These are phyloP conservation scores for Lagenaria siceraria DNA, from an alignment of 306 rosid species.

Conservation along the genomic window DNA sequence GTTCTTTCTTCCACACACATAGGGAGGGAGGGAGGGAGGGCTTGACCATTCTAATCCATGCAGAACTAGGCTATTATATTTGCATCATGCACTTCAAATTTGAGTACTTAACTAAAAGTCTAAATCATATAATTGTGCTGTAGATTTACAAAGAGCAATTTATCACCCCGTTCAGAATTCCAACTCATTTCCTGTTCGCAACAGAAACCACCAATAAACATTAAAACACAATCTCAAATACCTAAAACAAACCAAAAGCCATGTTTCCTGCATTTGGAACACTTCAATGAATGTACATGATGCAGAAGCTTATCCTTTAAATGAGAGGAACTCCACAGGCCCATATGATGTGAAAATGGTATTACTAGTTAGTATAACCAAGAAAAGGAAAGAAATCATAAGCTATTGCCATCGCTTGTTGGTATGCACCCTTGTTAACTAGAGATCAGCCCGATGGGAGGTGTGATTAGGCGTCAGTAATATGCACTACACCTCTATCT, in stretches of 20 bases:
- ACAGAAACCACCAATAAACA: neutral
- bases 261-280: neutral
- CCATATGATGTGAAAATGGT: neutral
- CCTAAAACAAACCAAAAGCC: neutral
- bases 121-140: neutral
- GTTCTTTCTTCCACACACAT: neutral
- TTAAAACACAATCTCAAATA: neutral
- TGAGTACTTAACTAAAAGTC: neutral
- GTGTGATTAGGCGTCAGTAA: slow-evolving; percentile 15
- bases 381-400: neutral
- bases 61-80: neutral
- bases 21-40: neutral
- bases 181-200: neutral
- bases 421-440: neutral
- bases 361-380: neutral
- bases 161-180: neutral
- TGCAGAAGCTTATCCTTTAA: neutral
- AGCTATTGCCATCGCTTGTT: neutral
- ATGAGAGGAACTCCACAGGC: neutral
- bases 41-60: too few species aligned
- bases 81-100: neutral
- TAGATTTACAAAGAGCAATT: neutral
- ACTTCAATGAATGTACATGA: neutral
- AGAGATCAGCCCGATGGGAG: neutral
- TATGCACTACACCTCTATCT: slow-evolving; percentile 28